Percentiles rank a stretch among this genome's conserved stretches.
These are phyloP conservation scores for Phaffia rhodozyma DNA, from an alignment of 1,284 basidiomycete species.

Conservation along the genomic window DNA sequence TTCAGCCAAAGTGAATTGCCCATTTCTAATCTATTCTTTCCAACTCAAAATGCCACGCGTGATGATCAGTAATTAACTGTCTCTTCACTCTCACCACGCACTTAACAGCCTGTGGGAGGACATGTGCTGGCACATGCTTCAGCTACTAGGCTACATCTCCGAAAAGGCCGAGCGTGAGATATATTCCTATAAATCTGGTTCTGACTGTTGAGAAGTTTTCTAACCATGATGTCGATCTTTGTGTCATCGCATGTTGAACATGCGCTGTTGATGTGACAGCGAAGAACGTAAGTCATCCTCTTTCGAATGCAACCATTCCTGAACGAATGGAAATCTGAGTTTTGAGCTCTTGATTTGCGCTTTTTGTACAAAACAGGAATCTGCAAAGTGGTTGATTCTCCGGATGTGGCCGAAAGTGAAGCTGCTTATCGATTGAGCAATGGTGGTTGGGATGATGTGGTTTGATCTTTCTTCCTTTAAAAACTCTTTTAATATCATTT, in stretches of 20 bases:
- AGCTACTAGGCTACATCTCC: constrained; percentile 12
- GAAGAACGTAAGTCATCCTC: background rate
- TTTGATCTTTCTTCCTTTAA: background rate
- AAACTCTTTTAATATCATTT: too few relatives aligned
- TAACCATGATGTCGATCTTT: background rate
- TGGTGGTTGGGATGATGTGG: constrained; percentile 15
- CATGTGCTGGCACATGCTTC: constrained; percentile 9
- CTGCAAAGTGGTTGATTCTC: constrained; percentile 11
- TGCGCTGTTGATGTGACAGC: background rate
- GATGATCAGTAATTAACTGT: too few relatives aligned
- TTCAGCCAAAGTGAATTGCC: constrained; percentile 10
- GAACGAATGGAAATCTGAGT: too few relatives aligned
- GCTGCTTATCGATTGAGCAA: constrained; percentile 9
- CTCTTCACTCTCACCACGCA: background rate
- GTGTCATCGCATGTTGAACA: background rate
- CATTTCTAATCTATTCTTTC: background rate
- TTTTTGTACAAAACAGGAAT: constrained; percentile 1
- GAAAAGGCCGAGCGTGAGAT: constrained; percentile 13
- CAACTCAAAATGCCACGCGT: background rate
- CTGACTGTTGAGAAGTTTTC: background rate
- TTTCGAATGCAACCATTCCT: background rate
- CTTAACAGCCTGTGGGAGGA: constrained; percentile 4
- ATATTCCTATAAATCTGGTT: background rate
- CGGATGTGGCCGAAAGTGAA: constrained; percentile 13
- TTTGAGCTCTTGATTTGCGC: too few relatives aligned